Percentiles rank a stretch among this genome's conserved stretches.
These are phyloP conservation scores for Penicillium sp. DNA, from an alignment of 2,329 filamentous ascomycete genomes.

Conservation along the genomic window DNA sequence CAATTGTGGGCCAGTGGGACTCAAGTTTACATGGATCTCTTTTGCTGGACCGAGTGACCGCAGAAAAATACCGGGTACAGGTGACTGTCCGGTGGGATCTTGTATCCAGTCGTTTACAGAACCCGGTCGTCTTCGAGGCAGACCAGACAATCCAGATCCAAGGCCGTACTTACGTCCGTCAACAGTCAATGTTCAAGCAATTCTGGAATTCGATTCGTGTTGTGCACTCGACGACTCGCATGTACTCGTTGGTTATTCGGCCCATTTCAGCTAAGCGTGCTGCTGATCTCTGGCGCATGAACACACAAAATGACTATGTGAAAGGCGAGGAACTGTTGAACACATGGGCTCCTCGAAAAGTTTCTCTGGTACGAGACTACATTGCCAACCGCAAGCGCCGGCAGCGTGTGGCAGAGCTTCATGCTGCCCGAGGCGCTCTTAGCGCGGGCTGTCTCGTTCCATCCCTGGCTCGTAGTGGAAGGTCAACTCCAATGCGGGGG, in stretches of 20 bases:
- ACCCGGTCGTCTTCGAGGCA: conserved; percentile 77
- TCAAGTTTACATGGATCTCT: conserved; percentile 84
- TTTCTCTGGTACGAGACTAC: conserved; percentile 84
- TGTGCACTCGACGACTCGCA: conserved; percentile 74
- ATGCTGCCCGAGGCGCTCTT: conserved; percentile 47
- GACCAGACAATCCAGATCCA: conserved; percentile 75
- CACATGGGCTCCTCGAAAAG: conserved; percentile 78
- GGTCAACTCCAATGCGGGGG: conserved; percentile 31
- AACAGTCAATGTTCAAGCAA: conserved; percentile 75
- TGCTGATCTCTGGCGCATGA: conserved; percentile 92
- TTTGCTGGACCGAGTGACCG: conserved; percentile 84
- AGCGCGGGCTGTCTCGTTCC: conserved; percentile 34
- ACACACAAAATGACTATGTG: conserved; percentile 87
- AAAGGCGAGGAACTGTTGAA: conserved; percentile 84
- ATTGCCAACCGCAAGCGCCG: conserved; percentile 66
- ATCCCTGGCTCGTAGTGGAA: conserved; percentile 28
- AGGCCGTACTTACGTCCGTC: conserved; percentile 72
- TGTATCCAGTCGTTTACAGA: conserved; percentile 69
- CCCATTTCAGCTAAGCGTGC: conserved; percentile 84
- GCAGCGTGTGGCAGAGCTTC: conserved; percentile 67
- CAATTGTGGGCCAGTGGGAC: conserved; percentile 88
- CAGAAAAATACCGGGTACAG: conserved; percentile 87
- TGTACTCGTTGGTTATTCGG: conserved; percentile 78
- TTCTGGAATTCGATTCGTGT: conserved; percentile 78
- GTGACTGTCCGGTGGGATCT: conserved; percentile 82